Evolutionary conservation across 768 basidiomycete genomes (phyloP), one percentile per base, ranked within the genome.

Genomic region (Russula earlei): DNA sequence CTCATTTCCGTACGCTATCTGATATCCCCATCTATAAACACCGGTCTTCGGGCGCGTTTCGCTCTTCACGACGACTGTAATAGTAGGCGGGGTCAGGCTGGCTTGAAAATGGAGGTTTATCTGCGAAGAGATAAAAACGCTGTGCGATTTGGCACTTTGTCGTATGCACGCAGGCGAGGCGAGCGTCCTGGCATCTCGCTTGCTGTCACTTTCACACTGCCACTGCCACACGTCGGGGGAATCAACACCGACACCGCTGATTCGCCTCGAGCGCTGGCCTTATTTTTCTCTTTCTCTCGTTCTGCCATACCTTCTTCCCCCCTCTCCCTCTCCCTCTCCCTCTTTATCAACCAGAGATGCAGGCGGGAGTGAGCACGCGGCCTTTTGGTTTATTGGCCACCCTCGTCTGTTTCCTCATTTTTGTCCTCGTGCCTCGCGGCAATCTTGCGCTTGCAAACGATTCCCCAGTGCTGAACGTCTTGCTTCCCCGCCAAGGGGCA

Each of bases 331-430:
- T 38, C n/a, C 1, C 31, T 45, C 10, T 31, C 1, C 20, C n/a
- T 31, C 4, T 14, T 36, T 14, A n/a, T 24, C 38, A 20, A 31
- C 5, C 12, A 10, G 22, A 38, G 17, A 62, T 62, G 61, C 46
- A 59, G 56, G 64, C 68, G 64, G 64, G 67, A 54, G 58, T 52
- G 56, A 50, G 25, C 62, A 58, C 37, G 61, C 59, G 19, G 36
- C 11, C 34, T 49, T 60, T 73, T 29, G 48, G 71, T 27, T 47
- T 74, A 22, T 63, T 68, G 29, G 46, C 64, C 34, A 53, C 65
- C 6, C 62, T 67, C 24, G 66, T 66, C 31, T 65, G 63, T 41
- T 37, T 68, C 38, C 54, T 71, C 15, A 57, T 68, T 49, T 67
- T 64, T 36, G 60, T 62, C 15, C 50, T 64, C 44, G 66, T 61